phyloP scores from a whole-genome alignment of 2,329 filamentous ascomycete species.

The Hymenoscyphus infarciens region DNA sequence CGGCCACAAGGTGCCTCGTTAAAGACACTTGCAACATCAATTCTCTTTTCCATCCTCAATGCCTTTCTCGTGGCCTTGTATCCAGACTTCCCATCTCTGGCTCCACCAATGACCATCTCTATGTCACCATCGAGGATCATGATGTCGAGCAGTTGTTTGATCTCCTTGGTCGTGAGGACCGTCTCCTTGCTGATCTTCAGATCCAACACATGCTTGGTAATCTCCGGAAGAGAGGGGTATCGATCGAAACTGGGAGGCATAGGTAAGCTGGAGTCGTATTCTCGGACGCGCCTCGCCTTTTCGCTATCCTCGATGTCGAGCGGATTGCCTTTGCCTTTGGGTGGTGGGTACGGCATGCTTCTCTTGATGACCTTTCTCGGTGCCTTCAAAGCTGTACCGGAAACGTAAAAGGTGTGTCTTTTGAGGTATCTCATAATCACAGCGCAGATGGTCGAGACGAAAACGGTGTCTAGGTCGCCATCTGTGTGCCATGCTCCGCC shows the following conservation, averaged over 20 bases:
- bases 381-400: constrained; percentile 37
- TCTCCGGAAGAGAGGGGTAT: constrained; percentile 77
- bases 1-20: constrained; percentile 87
- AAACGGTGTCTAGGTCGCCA: constrained; percentile 80
- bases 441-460: constrained; percentile 74
- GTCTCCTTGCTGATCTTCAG: constrained; percentile 57
- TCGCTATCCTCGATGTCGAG: constrained; percentile 21
- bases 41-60: constrained; percentile 33
- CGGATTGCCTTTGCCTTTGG: constrained; percentile 27
- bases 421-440: constrained; percentile 73
- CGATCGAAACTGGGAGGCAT: constrained; percentile 63
- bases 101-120: constrained; percentile 50
- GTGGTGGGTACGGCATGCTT: constrained; percentile 46
- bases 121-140: constrained; percentile 84
- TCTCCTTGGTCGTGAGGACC: constrained; percentile 67
- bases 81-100: constrained; percentile 29
- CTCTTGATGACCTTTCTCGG: constrained; percentile 45
- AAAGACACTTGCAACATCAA: constrained; percentile 46
- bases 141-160: constrained; percentile 82
- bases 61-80: constrained; percentile 36
- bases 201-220: constrained; percentile 56
- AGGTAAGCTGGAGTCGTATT: constrained; percentile 39
- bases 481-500: constrained; percentile 95
- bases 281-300: constrained; percentile 13
- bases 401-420: constrained; percentile 25